Evolutionary conservation across 73 alveolate genomes (phyloP).

Genomic region (Breviolum minutum): DNA sequence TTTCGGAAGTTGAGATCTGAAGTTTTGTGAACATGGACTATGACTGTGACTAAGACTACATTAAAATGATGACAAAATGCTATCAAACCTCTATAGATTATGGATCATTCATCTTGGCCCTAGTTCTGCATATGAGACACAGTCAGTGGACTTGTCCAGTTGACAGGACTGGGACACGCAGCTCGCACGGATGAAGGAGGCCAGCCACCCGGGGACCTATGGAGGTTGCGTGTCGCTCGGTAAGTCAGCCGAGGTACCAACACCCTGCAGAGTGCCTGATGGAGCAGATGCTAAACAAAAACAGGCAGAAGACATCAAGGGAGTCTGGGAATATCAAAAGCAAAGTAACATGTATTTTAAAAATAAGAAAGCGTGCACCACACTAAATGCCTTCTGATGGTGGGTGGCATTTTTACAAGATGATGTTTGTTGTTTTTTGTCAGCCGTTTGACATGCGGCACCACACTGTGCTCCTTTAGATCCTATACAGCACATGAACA

Average conservation of each 20-base stretch:
- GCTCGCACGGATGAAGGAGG: slow-evolving; percentile 39
- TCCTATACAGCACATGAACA: not conserved
- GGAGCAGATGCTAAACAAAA: slow-evolving; percentile 30
- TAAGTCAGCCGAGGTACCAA: not conserved
- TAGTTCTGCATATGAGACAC: too few species aligned
- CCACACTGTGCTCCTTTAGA: too few species aligned
- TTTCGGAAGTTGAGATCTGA: too few species aligned
- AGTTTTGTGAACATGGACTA: too few species aligned
- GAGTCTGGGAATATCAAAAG: not conserved
- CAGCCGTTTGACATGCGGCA: too few species aligned
- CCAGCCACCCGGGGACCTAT: not conserved
- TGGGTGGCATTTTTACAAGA: not conserved
- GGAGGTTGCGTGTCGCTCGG: not conserved
- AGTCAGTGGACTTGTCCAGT: not conserved
- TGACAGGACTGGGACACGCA: slow-evolving; percentile 35
- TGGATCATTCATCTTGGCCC: too few species aligned
- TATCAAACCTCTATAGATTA: too few species aligned
- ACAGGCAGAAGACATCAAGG: not conserved
- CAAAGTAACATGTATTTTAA: too few species aligned
- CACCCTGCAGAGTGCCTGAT: slow-evolving; percentile 47
- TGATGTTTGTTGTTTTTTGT: too few species aligned
- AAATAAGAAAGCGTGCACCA: not conserved
- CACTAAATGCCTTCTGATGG: not conserved
- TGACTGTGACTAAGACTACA: too few species aligned
- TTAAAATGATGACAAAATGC: too few species aligned